phyloP scores from a whole-genome alignment of 2,329 filamentous ascomycete genomes.

The Cladosporium sp. region DNA sequence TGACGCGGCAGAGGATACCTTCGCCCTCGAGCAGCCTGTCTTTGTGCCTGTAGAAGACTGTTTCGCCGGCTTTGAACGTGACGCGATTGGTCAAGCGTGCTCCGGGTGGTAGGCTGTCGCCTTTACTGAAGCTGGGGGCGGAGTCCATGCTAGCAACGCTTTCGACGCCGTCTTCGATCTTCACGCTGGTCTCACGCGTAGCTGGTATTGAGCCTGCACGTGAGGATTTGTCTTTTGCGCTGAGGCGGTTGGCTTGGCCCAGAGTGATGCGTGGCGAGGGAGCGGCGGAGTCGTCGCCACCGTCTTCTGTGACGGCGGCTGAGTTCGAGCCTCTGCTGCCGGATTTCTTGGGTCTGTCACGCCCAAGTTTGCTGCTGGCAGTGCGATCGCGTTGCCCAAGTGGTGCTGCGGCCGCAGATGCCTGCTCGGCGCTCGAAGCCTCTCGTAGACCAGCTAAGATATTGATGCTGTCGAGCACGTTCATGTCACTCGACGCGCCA shows the following conservation, averaged over 20 bases:
- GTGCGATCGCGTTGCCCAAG: conserved; percentile 26
- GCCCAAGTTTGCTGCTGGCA: conserved; percentile 30
- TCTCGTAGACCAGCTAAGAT: conserved; percentile 50
- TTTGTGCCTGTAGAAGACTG: conserved; percentile 53
- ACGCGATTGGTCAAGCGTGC: conserved; percentile 32
- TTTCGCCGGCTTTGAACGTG: conserved; percentile 43
- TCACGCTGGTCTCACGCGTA: conserved; percentile 52
- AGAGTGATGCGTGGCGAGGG: conserved; percentile 36
- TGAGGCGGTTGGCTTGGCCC: conserved; percentile 26
- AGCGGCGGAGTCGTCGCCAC: conserved; percentile 34
- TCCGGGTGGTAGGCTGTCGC: conserved; percentile 10
- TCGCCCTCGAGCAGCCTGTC: conserved; percentile 46
- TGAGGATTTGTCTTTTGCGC: conserved; percentile 40
- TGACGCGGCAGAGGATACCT: conserved; percentile 53
- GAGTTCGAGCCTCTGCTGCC: conserved; percentile 26
- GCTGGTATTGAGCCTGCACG: conserved; percentile 46
- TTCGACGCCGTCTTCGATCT: conserved; percentile 49
- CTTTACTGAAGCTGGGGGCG: conserved; percentile 27
- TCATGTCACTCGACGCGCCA: conserved; percentile 45
- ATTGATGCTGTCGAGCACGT: conserved; percentile 44
- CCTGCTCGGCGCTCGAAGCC: conserved; percentile 43
- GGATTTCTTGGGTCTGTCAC: conserved; percentile 29
- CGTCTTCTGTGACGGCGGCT: conserved; percentile 30
- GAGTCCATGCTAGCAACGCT: conserved; percentile 47
- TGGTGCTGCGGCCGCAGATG: conserved; percentile 38